These are phyloP conservation scores for Oxyria digyna DNA, from an alignment of 148 eudicot genomes.

Conservation along the genomic window DNA sequence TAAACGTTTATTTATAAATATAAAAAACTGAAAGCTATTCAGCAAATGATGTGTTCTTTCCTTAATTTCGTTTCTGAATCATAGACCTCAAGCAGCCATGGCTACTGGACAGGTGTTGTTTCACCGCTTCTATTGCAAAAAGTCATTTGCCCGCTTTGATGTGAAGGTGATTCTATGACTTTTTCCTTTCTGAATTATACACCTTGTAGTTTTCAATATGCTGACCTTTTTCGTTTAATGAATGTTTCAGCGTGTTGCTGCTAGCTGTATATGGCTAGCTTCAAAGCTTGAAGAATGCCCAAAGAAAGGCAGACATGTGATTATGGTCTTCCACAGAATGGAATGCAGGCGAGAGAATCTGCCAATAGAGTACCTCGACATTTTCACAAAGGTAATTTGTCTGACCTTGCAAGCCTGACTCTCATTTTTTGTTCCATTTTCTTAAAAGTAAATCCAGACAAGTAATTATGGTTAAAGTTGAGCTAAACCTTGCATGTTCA, in stretches of 20 bases:
- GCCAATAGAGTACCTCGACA: conserved; percentile 60
- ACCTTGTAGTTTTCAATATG: too few relatives aligned
- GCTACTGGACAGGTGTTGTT: conserved; percentile 93
- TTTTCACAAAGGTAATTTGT: conserved; percentile 65
- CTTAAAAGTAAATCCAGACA: too few relatives aligned
- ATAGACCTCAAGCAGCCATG: conserved; percentile 37
- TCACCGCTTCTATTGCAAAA: conserved; percentile 92
- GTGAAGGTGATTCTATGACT: conserved; percentile 44
- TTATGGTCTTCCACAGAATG: conserved; percentile 86
- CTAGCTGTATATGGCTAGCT: conserved; percentile 95
- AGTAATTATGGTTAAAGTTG: background rate
- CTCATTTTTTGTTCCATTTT: too few relatives aligned
- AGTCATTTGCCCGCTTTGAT: conserved; percentile 79
- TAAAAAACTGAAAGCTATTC: background rate
- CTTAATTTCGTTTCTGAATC: conserved; percentile 9
- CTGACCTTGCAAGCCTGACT: background rate
- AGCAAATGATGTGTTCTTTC: background rate
- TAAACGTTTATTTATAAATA: background rate
- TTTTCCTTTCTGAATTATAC: background rate
- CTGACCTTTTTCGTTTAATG: background rate
- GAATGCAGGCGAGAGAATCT: conserved; percentile 89
- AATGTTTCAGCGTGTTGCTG: conserved; percentile 68
- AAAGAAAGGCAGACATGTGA: conserved; percentile 80
- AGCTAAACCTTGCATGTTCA: background rate
- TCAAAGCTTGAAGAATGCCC: conserved; percentile 95